Evolutionary conservation across 768 basidiomycete species (phyloP), one percentile per base, ranked within the genome.

Genomic region (Boletus subcaerulescens): DNA sequence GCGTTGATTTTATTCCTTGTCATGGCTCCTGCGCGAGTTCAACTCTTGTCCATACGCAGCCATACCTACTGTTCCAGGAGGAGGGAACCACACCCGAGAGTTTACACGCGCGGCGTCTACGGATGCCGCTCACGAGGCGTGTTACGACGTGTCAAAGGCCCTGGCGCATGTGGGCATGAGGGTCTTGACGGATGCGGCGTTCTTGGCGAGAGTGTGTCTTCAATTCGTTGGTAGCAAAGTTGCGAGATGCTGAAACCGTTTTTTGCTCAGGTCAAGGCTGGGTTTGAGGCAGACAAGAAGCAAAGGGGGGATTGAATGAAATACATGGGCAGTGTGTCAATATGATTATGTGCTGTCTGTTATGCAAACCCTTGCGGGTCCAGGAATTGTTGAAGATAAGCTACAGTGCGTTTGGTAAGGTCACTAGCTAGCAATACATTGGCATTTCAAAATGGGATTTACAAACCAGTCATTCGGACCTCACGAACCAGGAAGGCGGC

Each of bases 1-100:
- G 29, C 41, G 67, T 64, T 48, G 15, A 2, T 6, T 8, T 13
- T 47, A 4, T 4, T n/a, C 18, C 26, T 4, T 18, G 31, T 44
- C 39, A 22, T n/a, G 24, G 35, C n/a, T 41, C 8, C 12, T 14
- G 10, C 22, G 12, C 31, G 10, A 13, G 9, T 35, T 31, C 22
- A 29, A 29, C 29, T 29, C 49, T 22, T 42, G 7, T 4, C 15
- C 20, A 22, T 10, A n/a, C 31, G 13, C 18, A 91, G 89, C 86
- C 9, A 89, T 92, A 46, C 91, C 90, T 2, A 89, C 87, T 0
- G 74, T 82, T 29, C 67, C 73, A 0, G 78, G 83, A 58, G 90
- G 89, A 18, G 88, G 88, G 5, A 91, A 91, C 63, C 90, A 93
- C 61, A 91, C 90, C 0, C 71, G 72, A 2, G 82, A 72, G 17